Percentiles rank a stretch among this genome's conserved stretches.
Conservation (phyloP, 2,329 filamentous ascomycete species). For the Stromatinia cepivora region DNA sequence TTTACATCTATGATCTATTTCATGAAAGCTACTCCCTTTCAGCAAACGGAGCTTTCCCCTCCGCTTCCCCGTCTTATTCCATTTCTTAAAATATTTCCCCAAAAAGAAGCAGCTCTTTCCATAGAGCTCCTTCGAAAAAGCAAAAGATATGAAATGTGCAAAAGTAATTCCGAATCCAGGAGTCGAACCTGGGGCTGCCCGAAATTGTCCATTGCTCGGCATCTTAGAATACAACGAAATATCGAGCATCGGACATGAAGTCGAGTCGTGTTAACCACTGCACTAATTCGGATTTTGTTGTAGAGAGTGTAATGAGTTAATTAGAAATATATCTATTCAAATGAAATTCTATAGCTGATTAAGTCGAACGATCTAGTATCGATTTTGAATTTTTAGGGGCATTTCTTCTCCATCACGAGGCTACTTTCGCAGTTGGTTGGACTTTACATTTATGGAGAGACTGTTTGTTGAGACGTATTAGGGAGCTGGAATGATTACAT, state of each 20-base stretch:
- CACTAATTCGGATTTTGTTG: background rate
- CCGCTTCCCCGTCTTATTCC: too few species aligned
- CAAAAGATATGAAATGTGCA: background rate
- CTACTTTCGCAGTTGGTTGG: background rate
- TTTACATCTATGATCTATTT: background rate
- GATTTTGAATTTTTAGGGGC: background rate
- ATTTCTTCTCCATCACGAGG: background rate
- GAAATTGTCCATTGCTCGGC: background rate
- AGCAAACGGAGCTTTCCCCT: background rate
- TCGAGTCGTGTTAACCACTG: background rate
- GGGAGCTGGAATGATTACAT: too few species aligned
- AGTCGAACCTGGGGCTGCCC: background rate
- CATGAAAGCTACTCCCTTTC: background rate
- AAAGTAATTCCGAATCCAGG: background rate
- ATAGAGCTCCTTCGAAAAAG: background rate
- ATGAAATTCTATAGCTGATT: background rate
- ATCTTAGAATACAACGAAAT: too few species aligned
- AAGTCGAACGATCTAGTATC: background rate
- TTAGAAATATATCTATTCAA: background rate
- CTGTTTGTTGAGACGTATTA: background rate
- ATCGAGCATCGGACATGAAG: background rate
- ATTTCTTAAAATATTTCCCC: background rate
- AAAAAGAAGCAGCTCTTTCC: background rate
- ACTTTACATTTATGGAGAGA: background rate
- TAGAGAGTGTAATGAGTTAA: background rate